Percentiles rank a stretch among this genome's conserved stretches.
phyloP scores from a whole-genome alignment of 2,329 filamentous ascomycete species.

The Exophiala mesophila region DNA sequence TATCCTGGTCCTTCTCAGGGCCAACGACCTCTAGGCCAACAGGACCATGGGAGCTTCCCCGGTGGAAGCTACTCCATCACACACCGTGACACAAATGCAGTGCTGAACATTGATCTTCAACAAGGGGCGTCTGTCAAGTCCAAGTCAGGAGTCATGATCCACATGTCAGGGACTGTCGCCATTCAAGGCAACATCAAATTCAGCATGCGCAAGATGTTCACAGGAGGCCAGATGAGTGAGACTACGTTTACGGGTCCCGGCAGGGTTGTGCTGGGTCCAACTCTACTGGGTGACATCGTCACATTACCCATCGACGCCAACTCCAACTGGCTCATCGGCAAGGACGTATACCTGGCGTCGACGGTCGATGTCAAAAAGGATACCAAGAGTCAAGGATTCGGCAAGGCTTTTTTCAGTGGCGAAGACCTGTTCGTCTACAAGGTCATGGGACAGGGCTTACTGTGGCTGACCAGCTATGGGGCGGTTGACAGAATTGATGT shows the following conservation, averaged over 20 bases:
- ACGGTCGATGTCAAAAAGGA: conserved; percentile 16
- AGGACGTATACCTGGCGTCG: conserved; percentile 18
- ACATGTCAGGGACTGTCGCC: conserved; percentile 16
- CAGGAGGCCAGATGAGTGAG: conserved; percentile 16
- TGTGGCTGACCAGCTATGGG: conserved; percentile 19
- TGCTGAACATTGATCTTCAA: conserved; percentile 13
- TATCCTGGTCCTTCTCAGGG: not conserved
- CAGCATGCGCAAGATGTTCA: conserved; percentile 22
- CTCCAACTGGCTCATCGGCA: conserved; percentile 16
- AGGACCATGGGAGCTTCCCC: conserved; percentile 1
- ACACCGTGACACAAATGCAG: conserved; percentile 19
- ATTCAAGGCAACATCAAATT: conserved; percentile 19
- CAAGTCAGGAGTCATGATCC: conserved; percentile 20
- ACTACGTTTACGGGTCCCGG: conserved; percentile 15
- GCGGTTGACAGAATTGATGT: conserved; percentile 17
- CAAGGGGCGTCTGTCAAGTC: conserved; percentile 14
- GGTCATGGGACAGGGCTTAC: conserved; percentile 14
- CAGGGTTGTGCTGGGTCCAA: conserved; percentile 15
- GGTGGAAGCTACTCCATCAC: conserved; percentile 15
- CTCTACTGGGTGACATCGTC: conserved; percentile 17
- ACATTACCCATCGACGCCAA: conserved; percentile 15
- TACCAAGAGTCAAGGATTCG: conserved; percentile 17
- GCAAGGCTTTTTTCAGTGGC: conserved; percentile 23
- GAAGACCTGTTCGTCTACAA: conserved; percentile 22
- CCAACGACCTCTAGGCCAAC: not conserved